phyloP scores from a whole-genome alignment of 106 monocot species.

The Dendrobium nobile region DNA sequence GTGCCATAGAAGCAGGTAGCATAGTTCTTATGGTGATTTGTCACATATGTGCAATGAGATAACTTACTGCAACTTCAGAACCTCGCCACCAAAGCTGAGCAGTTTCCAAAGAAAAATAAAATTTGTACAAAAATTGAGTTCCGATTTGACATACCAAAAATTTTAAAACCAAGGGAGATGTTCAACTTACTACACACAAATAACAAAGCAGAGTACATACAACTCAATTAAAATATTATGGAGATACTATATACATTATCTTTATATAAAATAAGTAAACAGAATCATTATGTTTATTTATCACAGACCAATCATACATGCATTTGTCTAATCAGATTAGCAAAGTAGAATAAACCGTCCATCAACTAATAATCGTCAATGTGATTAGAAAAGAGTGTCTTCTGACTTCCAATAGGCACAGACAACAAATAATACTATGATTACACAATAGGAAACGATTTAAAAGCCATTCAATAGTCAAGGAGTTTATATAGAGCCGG shows the following conservation, averaged over 20 bases:
- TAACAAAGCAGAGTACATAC: neutral
- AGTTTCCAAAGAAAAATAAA: neutral
- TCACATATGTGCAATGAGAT: neutral
- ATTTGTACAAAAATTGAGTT: neutral
- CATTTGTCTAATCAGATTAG: neutral
- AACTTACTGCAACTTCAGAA: neutral
- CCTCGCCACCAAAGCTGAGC: neutral
- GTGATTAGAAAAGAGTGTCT: neutral
- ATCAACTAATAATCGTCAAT: neutral
- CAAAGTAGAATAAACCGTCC: neutral
- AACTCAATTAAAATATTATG: neutral
- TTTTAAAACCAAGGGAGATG: neutral
- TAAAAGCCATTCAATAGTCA: neutral
- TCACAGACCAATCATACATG: neutral
- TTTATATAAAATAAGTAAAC: neutral
- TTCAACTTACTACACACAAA: neutral
- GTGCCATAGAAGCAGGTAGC: neutral
- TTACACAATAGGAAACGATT: neutral
- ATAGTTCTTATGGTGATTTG: neutral
- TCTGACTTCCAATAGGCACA: neutral
- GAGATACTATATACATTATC: neutral
- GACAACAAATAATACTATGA: neutral
- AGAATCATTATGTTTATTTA: neutral
- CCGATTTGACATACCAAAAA: neutral
- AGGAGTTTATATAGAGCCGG: neutral